Base-by-base conservation (phyloP, 2,329 filamentous ascomycete species). In the Colletotrichum viniferum region DNA sequence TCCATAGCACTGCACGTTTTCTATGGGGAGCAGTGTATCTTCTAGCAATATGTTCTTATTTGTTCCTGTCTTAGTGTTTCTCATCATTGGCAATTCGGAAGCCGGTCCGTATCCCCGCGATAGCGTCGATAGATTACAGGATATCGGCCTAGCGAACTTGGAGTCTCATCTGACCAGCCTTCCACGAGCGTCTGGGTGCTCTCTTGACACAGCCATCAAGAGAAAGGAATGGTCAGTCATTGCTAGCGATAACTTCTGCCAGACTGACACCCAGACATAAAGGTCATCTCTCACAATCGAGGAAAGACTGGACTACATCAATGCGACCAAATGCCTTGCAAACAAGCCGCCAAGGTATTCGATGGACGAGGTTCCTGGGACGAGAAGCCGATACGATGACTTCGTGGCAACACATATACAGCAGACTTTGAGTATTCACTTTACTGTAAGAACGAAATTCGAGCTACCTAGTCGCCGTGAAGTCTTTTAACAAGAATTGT, bases 381-480 rank as follows among this genome's bases (percentile, higher is more conserved):
- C 81, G 2, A 78, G 78, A 43, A 80, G 76, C 21, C 77, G 80
- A 14, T 83, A 81, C 62, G 82, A 83, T 71, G 82, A 83, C 76
- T 83, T 83, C 52, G 80, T 81, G 5, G 81, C 80, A 18, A 78
- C 81, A 9, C 81, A 83, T 38, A 81, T 83, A 60, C 80, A 83
- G 72, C 79, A 78, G 73, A 79, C 77, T 10, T 71, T 77, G 62
- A 72, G 36, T n/a, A 78, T 80, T 68, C 78, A 82, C 65, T 74
- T 73, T 21, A 82, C 80, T 21, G 78, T 81, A 74, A 63, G 77
- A 52, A 6, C 6, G 18, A 1, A 14, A 1, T 10, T 3, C 16
- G 2, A 14, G 7, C 0, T 9, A 5, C 5, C 26, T 4, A 18
- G 26, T 28, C 1, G 14, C 9, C 5, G 14, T 30, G 16, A 32